These are phyloP conservation scores for Chaetomiaceae sp. DNA, from an alignment of 2,329 filamentous ascomycete species.

Conservation along the genomic window DNA sequence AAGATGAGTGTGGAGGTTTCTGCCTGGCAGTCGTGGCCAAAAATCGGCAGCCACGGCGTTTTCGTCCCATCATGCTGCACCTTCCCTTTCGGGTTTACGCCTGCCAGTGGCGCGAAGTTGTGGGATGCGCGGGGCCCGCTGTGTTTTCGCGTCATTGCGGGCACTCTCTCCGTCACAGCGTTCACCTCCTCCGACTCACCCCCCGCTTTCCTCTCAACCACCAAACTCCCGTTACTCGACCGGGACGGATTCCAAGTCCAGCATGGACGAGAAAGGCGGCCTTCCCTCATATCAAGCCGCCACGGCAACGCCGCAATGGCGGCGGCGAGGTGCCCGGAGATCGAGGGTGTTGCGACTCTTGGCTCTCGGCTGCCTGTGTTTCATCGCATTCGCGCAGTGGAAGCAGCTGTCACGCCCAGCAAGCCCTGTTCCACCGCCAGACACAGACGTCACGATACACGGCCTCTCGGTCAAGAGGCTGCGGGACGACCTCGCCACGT, in stretches of 20 bases:
- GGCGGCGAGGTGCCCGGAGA: slow-evolving; percentile 36
- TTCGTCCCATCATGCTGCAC: not conserved
- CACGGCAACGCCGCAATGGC: slow-evolving; percentile 27
- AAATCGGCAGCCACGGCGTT: too few relatives aligned
- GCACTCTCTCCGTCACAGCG: not conserved
- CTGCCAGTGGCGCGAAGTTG: not conserved
- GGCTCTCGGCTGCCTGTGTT: slow-evolving; percentile 44
- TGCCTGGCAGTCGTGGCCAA: too few relatives aligned
- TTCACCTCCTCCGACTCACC: not conserved
- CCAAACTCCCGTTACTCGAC: not conserved
- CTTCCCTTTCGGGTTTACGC: not conserved
- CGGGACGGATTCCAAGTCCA: not conserved
- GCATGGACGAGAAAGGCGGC: slow-evolving; percentile 37
- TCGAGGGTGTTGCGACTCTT: slow-evolving; percentile 42
- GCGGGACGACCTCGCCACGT: slow-evolving; percentile 50
- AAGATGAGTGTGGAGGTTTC: too few relatives aligned
- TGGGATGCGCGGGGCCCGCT: not conserved
- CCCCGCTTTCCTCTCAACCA: not conserved
- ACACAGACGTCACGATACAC: slow-evolving; percentile 27
- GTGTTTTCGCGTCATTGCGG: not conserved
- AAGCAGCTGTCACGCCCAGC: slow-evolving; percentile 31
- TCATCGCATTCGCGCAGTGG: slow-evolving; percentile 45
- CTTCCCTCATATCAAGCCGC: slow-evolving; percentile 43
- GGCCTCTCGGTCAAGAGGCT: slow-evolving; percentile 51
- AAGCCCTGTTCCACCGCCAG: not conserved